A percentile compares a stretch with the other conserved stretches of the same genome.
Evolutionary conservation across 2,329 filamentous ascomycete species (phyloP).

Genomic region (Anisogramma anomala): DNA sequence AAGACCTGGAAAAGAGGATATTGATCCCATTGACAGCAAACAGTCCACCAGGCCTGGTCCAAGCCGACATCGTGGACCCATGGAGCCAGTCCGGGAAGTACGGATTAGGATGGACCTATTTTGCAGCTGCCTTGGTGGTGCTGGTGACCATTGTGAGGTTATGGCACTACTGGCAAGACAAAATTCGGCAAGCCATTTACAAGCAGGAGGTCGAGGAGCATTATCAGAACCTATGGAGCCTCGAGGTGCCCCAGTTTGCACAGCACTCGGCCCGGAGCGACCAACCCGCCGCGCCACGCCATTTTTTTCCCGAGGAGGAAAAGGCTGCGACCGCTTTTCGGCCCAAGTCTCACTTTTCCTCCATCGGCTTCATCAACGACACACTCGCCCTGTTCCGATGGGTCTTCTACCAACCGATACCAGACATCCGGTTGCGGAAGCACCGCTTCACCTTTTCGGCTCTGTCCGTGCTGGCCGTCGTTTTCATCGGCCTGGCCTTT

Average conservation of each 20-base stretch:
- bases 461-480: constrained; percentile 56
- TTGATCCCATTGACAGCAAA: constrained; percentile 47
- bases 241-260: constrained; percentile 38
- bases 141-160: constrained; percentile 57
- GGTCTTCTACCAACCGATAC: constrained; percentile 80
- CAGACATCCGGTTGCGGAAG: constrained; percentile 57
- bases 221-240: constrained; percentile 41
- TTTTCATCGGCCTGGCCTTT: constrained; percentile 57
- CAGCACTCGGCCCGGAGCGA: constrained; percentile 12
- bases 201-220: constrained; percentile 67
- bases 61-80: constrained; percentile 59
- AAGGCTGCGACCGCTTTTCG: constrained; percentile 45
- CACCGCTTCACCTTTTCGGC: constrained; percentile 71
- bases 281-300: constrained; percentile 36
- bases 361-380: constrained; percentile 64
- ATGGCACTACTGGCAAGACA: constrained; percentile 89
- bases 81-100: constrained; percentile 79
- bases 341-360: constrained; percentile 64
- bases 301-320: constrained; percentile 62
- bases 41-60: constrained; percentile 49
- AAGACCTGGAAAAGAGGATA: constrained; percentile 41
- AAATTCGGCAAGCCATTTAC: constrained; percentile 78
- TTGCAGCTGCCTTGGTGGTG: constrained; percentile 60
- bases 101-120: constrained; percentile 78
- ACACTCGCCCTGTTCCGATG: constrained; percentile 73